Percentiles rank a stretch among this genome's conserved stretches.
phyloP scores from a whole-genome alignment of 495 filamentous ascomycete species.

The Aspergillus heteromorphus region DNA sequence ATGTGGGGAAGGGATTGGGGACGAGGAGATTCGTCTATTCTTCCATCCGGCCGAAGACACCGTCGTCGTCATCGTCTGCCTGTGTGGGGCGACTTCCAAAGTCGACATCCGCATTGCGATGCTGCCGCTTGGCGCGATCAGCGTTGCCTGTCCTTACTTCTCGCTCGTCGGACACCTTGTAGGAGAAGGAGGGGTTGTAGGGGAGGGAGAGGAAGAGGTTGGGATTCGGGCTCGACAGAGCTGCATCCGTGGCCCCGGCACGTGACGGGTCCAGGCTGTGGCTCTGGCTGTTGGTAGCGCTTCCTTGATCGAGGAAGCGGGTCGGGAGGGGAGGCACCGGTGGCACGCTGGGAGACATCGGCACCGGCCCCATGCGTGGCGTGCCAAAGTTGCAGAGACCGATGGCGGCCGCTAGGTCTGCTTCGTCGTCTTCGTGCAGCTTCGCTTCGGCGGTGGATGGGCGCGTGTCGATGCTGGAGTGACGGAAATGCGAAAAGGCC shows the following conservation, averaged over 20 bases:
- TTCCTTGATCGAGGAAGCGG: constrained; percentile 36
- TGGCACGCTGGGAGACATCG: constrained; percentile 70
- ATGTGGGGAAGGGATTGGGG: background rate
- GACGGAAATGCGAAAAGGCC: constrained; percentile 41
- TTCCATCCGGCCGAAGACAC: constrained; percentile 94
- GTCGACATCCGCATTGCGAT: constrained; percentile 69
- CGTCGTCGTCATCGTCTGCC: constrained; percentile 88
- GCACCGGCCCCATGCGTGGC: constrained; percentile 64
- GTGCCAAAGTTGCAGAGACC: constrained; percentile 89
- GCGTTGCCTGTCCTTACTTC: constrained; percentile 32
- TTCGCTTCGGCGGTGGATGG: constrained; percentile 57
- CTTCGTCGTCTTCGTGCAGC: constrained; percentile 56
- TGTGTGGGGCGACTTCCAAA: constrained; percentile 60
- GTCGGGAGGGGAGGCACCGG: constrained; percentile 81
- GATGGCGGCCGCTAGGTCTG: constrained; percentile 77
- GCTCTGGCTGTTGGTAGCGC: constrained; percentile 24
- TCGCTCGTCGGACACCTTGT: constrained; percentile 46
- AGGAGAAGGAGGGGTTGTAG: constrained; percentile 44
- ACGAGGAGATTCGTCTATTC: constrained; percentile 48
- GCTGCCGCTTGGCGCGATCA: constrained; percentile 45
- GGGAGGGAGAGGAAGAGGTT: constrained; percentile 36
- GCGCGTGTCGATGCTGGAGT: constrained; percentile 57
- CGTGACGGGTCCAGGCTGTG: constrained; percentile 22
- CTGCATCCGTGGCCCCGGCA: constrained; percentile 42
- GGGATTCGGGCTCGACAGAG: constrained; percentile 29